Percentiles rank a stretch among this genome's conserved stretches.
Conservation (phyloP, 495 filamentous ascomycete species). For the Penicillium roqueforti region DNA sequence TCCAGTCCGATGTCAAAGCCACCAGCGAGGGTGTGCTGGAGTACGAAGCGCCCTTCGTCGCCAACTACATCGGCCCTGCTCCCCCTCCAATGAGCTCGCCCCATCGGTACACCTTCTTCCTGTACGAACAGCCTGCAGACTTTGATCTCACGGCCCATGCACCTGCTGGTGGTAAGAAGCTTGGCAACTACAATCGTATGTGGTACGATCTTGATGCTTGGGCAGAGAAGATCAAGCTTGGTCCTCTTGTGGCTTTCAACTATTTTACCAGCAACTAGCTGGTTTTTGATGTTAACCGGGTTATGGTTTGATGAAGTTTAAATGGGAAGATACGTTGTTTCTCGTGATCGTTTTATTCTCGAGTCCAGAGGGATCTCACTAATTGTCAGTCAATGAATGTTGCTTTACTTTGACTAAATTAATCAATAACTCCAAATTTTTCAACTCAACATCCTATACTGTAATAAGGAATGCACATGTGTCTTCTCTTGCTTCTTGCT, state of each 20-base stretch:
- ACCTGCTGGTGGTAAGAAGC: conserved; percentile 37
- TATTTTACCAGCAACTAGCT: conserved; percentile 46
- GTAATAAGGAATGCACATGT: background rate
- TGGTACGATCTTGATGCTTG: conserved; percentile 50
- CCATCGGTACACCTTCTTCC: conserved; percentile 54
- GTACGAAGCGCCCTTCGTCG: conserved; percentile 29
- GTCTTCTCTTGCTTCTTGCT: background rate
- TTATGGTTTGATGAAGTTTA: background rate
- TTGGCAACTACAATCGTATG: conserved; percentile 40
- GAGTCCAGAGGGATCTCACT: background rate
- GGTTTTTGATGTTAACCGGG: background rate
- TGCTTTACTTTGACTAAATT: background rate
- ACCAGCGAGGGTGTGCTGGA: conserved; percentile 16
- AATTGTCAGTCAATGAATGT: background rate
- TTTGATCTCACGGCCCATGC: conserved; percentile 44
- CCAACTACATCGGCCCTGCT: conserved; percentile 47
- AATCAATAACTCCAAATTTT: background rate
- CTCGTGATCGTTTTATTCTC: background rate
- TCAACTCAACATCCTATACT: background rate
- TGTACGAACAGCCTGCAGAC: conserved; percentile 53
- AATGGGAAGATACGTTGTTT: background rate
- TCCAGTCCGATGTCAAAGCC: conserved; percentile 42
- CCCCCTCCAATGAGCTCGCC: conserved; percentile 49
- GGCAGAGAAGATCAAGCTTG: conserved; percentile 45
- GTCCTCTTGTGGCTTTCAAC: conserved; percentile 48